Conservation (phyloP, 2,329 filamentous ascomycete species). For the Emydomyces testavorans region DNA sequence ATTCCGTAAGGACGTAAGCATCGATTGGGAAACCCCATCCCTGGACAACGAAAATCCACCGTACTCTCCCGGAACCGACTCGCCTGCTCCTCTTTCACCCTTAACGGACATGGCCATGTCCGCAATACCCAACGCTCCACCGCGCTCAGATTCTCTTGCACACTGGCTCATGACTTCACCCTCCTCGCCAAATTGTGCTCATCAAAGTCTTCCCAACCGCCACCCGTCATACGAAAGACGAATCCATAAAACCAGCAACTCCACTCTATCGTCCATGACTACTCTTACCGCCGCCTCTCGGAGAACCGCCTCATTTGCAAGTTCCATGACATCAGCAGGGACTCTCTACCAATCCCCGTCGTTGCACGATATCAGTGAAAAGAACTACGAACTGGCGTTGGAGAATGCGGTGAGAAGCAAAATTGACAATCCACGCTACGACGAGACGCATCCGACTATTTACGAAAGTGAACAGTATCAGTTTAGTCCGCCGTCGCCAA, state of each 20-base stretch:
- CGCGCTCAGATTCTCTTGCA: constrained; percentile 7
- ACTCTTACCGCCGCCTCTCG: constrained; percentile 18
- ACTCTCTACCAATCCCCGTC: constrained; percentile 15
- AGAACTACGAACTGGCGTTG: constrained; percentile 17
- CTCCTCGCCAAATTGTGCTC: not conserved
- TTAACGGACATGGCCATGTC: not conserved
- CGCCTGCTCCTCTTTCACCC: not conserved
- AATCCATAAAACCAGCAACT: constrained; percentile 28
- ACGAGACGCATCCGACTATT: constrained; percentile 20
- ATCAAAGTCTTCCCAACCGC: not conserved
- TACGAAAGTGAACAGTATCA: constrained; percentile 20
- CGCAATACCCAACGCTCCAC: not conserved
- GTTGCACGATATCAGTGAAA: constrained; percentile 15
- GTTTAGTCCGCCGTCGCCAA: not conserved
- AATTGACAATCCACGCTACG: constrained; percentile 9
- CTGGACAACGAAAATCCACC: not conserved
- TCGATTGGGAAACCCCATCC: not conserved
- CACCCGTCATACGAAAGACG: not conserved
- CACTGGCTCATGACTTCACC: constrained; percentile 6
- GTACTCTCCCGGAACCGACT: not conserved
- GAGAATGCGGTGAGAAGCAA: constrained; percentile 11
- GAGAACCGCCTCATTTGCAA: constrained; percentile 24
- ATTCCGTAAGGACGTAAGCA: not conserved
- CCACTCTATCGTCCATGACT: constrained; percentile 25
- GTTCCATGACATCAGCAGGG: constrained; percentile 18